phyloP scores from a whole-genome alignment of 371 early-diverging fungal genomes.

The Rhizomucor miehei region DNA sequence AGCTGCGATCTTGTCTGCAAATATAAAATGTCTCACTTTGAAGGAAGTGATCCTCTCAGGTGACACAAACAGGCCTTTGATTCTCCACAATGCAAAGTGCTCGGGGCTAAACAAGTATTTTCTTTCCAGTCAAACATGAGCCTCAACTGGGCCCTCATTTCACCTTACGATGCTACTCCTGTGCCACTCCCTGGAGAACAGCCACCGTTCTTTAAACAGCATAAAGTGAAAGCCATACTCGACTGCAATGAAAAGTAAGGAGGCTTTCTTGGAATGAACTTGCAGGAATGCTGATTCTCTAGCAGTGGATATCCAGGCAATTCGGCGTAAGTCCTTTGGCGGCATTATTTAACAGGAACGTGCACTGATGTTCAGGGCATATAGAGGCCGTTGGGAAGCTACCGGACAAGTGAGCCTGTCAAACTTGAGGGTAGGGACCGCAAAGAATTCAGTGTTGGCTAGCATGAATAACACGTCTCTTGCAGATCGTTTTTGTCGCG shows the following conservation, averaged over 20 bases:
- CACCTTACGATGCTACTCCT: conserved; percentile 29
- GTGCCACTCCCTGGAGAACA: conserved; percentile 54
- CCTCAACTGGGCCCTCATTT: conserved; percentile 53
- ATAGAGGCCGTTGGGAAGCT: neutral
- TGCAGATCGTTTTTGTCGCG: conserved; percentile 39
- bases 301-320: conserved; percentile 40
- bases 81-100: too few relatives aligned
- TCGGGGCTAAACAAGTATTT: too few relatives aligned
- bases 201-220: conserved; percentile 31
- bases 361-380: neutral
- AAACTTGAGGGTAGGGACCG: neutral
- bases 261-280: conserved; percentile 6
- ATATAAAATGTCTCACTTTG: too few relatives aligned
- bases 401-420: neutral
- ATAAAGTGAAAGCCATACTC: conserved; percentile 28
- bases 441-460: neutral
- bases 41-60: too few relatives aligned
- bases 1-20: too few relatives aligned
- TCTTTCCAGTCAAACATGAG: conserved; percentile 31
- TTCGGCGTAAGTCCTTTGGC: conserved; percentile 26
- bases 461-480: neutral
- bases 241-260: conserved; percentile 37
- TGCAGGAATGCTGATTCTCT: neutral
- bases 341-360: neutral
- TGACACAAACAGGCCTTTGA: too few relatives aligned